phyloP scores from a whole-genome alignment of 768 basidiomycete species.

The Agaricus sinodeliciosus region DNA sequence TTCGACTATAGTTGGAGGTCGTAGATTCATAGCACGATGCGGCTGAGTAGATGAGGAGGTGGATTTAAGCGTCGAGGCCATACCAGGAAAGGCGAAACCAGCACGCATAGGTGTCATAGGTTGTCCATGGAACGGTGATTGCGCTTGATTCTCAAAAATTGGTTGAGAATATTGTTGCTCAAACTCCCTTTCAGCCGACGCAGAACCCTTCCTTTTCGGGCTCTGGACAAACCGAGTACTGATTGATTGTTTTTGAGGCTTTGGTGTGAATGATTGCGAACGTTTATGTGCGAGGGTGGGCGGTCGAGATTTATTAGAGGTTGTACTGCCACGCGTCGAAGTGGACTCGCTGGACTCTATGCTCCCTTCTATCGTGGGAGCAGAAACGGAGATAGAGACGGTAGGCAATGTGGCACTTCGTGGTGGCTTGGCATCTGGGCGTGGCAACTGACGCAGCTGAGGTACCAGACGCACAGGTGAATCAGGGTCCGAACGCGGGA shows the following conservation, averaged over 20 bases:
- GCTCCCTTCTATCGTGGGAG: constrained; percentile 30
- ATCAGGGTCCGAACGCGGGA: constrained; percentile 30
- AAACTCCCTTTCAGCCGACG: constrained; percentile 13
- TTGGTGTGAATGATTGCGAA: constrained; percentile 67
- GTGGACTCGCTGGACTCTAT: not conserved
- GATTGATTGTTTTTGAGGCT: constrained; percentile 62
- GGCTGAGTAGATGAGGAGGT: not conserved
- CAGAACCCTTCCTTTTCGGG: constrained; percentile 51
- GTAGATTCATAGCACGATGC: constrained; percentile 22
- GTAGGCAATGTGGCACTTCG: constrained; percentile 26
- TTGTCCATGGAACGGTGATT: not conserved
- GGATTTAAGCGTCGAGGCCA: not conserved
- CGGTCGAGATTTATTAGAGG: constrained; percentile 14
- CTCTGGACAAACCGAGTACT: constrained; percentile 29
- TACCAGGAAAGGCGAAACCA: not conserved
- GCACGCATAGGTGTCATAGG: constrained; percentile 10
- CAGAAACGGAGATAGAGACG: constrained; percentile 45
- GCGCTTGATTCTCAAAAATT: not conserved
- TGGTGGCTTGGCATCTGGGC: constrained; percentile 14
- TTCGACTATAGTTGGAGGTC: constrained; percentile 46
- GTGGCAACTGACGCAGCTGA: not conserved
- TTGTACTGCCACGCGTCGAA: not conserved
- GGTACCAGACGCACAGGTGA: constrained; percentile 23
- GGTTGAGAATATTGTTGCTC: constrained; percentile 1
- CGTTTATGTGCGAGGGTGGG: constrained; percentile 51